Base-by-base conservation (phyloP, 495 filamentous ascomycete species). In the Tetracladium marchalianum region DNA sequence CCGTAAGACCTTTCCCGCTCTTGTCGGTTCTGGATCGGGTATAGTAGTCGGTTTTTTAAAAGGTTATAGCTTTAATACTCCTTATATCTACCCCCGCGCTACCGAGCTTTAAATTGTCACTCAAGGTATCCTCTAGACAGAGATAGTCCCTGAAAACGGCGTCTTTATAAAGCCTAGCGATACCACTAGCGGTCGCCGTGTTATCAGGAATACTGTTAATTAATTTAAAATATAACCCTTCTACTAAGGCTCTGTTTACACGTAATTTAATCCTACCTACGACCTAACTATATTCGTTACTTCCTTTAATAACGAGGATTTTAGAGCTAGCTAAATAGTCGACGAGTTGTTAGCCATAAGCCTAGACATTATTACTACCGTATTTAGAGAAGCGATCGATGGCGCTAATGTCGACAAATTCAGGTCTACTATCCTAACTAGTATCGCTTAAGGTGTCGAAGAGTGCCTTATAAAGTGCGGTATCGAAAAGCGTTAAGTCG, bases 201-300 rank as follows among this genome's bases (percentile, higher is more conserved):
- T n/a, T n/a, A 41, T 73, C 47, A 61, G 53, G 38, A 61, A 60
- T 49, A 65, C 54, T 11, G 45, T 71, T 2, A 47, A 52, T 24
- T 59, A 60, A 41, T 64, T 67, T 51, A 61, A 70, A 43, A 64
- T 60, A 24, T 71, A 72, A 10, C 60, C 70, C 6, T 76, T 76
- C 57, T 71, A 65, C 41, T 55, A 60, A 56, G 75, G 73, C 17
- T 53, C 57, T 11, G 61, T 79, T 36, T 75, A 80, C 58, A 66
- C 64, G 34, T 66, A 80, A 58, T 68, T 66, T 53, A 80, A 80
- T 61, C 63, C 65, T 0, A 63, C 59, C 19, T 79, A 75, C 59
- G 64, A 68, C 12, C 47, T 62, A 41, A 68, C 68, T 2, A 53
- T 63, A 0, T 76, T 76, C 54, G 62, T 75, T 18, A 70, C 71